Conservation (phyloP, 2,329 filamentous ascomycete genomes). For the Dactylonectria macrodidyma region DNA sequence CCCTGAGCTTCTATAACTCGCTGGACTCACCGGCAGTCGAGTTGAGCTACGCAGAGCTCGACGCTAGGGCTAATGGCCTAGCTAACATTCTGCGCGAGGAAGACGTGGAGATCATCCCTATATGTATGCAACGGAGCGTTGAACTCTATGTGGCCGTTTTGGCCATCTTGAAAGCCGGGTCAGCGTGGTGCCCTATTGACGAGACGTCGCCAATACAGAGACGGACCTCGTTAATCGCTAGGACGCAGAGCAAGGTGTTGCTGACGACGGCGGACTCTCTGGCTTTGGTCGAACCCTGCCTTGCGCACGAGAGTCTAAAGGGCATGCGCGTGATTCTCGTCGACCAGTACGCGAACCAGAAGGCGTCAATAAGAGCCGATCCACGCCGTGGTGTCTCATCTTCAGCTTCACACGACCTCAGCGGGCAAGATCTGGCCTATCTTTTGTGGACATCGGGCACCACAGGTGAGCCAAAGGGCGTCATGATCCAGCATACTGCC, state of each 20-base stretch:
- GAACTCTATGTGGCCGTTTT: slow-evolving; percentile 58
- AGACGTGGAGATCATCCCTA: slow-evolving; percentile 63
- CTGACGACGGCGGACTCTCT: slow-evolving; percentile 23
- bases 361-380: slow-evolving; percentile 10
- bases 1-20: background rate
- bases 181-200: slow-evolving; percentile 58
- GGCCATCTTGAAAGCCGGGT: slow-evolving; percentile 58
- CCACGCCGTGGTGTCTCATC: slow-evolving; percentile 29
- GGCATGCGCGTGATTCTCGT: slow-evolving; percentile 50
- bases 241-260: slow-evolving; percentile 48
- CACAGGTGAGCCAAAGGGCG: slow-evolving; percentile 54
- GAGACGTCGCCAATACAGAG: slow-evolving; percentile 54
- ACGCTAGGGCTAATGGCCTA: slow-evolving; percentile 78
- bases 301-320: slow-evolving; percentile 45
- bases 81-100: slow-evolving; percentile 81
- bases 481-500: slow-evolving; percentile 54
- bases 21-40: slow-evolving; percentile 37
- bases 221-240: slow-evolving; percentile 55
- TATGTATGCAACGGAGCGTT: slow-evolving; percentile 57
- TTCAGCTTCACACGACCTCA: slow-evolving; percentile 20
- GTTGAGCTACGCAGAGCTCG: slow-evolving; percentile 64
- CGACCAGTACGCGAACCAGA: slow-evolving; percentile 40
- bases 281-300: slow-evolving; percentile 39
- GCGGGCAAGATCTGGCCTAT: slow-evolving; percentile 44
- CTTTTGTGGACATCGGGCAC: slow-evolving; percentile 54